phyloP scores from a whole-genome alignment of 495 filamentous ascomycete genomes.

The Diplogelasinospora grovesii region DNA sequence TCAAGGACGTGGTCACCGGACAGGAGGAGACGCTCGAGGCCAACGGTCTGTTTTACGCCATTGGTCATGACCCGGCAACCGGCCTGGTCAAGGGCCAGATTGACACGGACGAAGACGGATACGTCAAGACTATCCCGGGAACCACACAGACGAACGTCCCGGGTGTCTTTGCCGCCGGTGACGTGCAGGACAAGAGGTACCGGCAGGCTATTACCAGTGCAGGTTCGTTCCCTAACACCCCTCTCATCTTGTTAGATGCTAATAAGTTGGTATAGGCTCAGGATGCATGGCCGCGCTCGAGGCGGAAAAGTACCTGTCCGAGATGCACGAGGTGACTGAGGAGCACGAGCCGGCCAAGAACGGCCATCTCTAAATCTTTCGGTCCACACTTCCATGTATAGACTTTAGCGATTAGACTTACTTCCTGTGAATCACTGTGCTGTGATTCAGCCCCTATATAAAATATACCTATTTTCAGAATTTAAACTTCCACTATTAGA shows the following conservation, averaged over 20 bases:
- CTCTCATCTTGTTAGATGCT: conserved; percentile 16
- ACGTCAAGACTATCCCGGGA: conserved; percentile 83
- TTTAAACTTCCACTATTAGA: too few relatives aligned
- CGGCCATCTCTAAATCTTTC: too few relatives aligned
- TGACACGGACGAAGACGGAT: conserved; percentile 75
- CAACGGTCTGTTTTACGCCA: conserved; percentile 94
- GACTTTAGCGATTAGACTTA: too few relatives aligned
- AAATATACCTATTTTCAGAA: too few relatives aligned
- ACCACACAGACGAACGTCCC: conserved; percentile 81
- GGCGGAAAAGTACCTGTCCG: conserved; percentile 83
- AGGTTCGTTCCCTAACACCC: conserved; percentile 57
- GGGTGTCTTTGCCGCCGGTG: conserved; percentile 93
- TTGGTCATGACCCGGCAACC: conserved; percentile 94
- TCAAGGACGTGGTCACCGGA: conserved; percentile 76
- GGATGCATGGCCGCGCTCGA: conserved; percentile 94
- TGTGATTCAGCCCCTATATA: too few relatives aligned
- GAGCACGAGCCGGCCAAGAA: conserved; percentile 21
- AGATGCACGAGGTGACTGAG: conserved; percentile 53
- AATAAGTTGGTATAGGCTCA: conserved; percentile 54
- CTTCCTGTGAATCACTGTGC: too few relatives aligned
- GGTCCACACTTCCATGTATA: too few relatives aligned
- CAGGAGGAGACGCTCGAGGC: conserved; percentile 74
- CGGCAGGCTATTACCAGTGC: conserved; percentile 96
- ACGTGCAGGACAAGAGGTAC: conserved; percentile 98
- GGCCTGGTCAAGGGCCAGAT: conserved; percentile 79